Conservation (phyloP, 805 yeast species). For the Cyberlindnera meyerae region DNA sequence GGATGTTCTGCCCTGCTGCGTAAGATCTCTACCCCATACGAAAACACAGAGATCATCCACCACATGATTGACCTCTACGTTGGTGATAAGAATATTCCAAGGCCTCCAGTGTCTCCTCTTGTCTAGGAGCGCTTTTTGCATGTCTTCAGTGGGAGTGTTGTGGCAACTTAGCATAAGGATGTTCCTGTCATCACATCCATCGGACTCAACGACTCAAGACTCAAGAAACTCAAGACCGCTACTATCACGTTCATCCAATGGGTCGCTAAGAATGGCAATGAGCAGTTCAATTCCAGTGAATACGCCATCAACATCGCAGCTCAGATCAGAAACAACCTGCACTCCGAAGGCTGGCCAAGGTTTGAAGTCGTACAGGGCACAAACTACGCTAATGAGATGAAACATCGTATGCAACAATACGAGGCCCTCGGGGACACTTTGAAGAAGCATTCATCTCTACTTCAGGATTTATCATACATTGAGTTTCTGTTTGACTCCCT, state of each 20-base stretch:
- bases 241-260: slow-evolving; percentile 64
- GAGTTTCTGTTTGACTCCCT: slow-evolving; percentile 70
- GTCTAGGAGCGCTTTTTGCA: slow-evolving; percentile 53
- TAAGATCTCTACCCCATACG: slow-evolving; percentile 47
- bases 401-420: slow-evolving; percentile 61
- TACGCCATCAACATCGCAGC: slow-evolving; percentile 43
- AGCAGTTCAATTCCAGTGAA: slow-evolving; percentile 13
- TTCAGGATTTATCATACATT: slow-evolving; percentile 45
- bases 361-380: slow-evolving; percentile 35
- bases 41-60: slow-evolving; percentile 41
- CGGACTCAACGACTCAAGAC: slow-evolving; percentile 41
- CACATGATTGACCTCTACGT: slow-evolving; percentile 42
- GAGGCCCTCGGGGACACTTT: slow-evolving; percentile 73
- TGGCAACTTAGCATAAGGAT: slow-evolving; percentile 38
- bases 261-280: slow-evolving; percentile 36
- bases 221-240: slow-evolving; percentile 39
- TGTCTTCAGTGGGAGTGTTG: slow-evolving; percentile 46
- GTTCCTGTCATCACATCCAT: slow-evolving; percentile 48
- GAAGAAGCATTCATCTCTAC: slow-evolving; percentile 38
- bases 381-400: slow-evolving; percentile 30
- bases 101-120: slow-evolving; percentile 49
- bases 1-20: slow-evolving; percentile 46
- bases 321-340: slow-evolving; percentile 47
- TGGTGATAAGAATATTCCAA: slow-evolving; percentile 39
- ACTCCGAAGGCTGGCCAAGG: slow-evolving; percentile 59